phyloP scores from a whole-genome alignment of 2,329 filamentous ascomycete species.

The Xylariaceae sp. region DNA sequence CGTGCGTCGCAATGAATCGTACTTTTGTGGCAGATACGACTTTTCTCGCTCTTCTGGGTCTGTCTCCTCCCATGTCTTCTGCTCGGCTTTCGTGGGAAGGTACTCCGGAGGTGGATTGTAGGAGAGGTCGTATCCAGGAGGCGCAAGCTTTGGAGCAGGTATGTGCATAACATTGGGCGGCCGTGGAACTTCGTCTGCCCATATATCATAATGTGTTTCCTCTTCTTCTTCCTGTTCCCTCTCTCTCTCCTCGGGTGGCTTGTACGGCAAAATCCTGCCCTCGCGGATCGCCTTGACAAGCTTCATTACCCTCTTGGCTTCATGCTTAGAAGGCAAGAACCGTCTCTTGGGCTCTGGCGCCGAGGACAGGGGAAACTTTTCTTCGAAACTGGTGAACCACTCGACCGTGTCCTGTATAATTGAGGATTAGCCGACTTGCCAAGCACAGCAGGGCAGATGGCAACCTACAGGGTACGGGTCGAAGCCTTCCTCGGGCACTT shows the following conservation, averaged over 20 bases:
- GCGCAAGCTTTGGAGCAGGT: slow-evolving; percentile 84
- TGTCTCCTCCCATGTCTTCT: slow-evolving; percentile 71
- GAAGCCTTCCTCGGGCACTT: slow-evolving; percentile 79
- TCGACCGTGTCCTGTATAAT: slow-evolving; percentile 65
- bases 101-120: slow-evolving; percentile 97
- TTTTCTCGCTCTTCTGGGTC: slow-evolving; percentile 89
- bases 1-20: slow-evolving; percentile 79
- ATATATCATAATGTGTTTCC: slow-evolving; percentile 76
- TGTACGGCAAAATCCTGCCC: slow-evolving; percentile 87
- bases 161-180: slow-evolving; percentile 89
- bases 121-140: slow-evolving; percentile 89
- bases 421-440: slow-evolving; percentile 11
- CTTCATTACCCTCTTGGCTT: slow-evolving; percentile 94
- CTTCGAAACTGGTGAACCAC: slow-evolving; percentile 84
- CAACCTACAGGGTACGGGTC: slow-evolving; percentile 77
- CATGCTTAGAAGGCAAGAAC: slow-evolving; percentile 94
- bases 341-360: slow-evolving; percentile 93
- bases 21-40: slow-evolving; percentile 77
- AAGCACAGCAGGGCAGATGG: not conserved
- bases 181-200: slow-evolving; percentile 82
- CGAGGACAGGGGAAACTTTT: slow-evolving; percentile 90
- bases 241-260: slow-evolving; percentile 58
- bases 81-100: slow-evolving; percentile 78
- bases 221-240: slow-evolving; percentile 66
- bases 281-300: slow-evolving; percentile 92